Conservation (phyloP, 2,329 filamentous ascomycete genomes). For the Cladosporium sp. region DNA sequence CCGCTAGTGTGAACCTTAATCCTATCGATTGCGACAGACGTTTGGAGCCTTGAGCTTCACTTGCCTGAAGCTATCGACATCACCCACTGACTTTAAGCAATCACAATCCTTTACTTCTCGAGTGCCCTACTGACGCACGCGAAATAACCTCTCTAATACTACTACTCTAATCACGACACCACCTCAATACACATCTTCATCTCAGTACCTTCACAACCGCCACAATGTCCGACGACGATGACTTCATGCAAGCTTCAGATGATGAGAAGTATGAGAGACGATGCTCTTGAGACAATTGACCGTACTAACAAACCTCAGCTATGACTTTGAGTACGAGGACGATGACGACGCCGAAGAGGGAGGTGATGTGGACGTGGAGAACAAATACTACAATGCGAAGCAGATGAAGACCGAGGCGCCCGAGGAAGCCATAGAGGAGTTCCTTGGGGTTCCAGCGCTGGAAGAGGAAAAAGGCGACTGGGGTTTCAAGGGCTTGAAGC, state of each 20-base stretch:
- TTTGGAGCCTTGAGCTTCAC: not conserved
- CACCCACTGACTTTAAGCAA: no score
- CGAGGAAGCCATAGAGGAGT: slow-evolving; percentile 85
- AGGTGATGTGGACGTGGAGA: slow-evolving; percentile 92
- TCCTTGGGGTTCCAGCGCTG: slow-evolving; percentile 77
- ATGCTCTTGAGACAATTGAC: not conserved
- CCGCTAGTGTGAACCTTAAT: not conserved
- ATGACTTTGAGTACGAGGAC: slow-evolving; percentile 97
- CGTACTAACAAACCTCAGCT: slow-evolving; percentile 48
- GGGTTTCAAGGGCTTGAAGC: slow-evolving; percentile 98
- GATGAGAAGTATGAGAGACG: slow-evolving; percentile 65
- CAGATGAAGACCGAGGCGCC: slow-evolving; percentile 87
- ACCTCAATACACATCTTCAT: not conserved
- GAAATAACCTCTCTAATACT: no score
- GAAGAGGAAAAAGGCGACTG: slow-evolving; percentile 94
- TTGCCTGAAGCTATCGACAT: no score
- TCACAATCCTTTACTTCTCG: no score
- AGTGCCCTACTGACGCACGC: no score
- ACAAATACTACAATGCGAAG: slow-evolving; percentile 99
- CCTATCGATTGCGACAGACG: not conserved
- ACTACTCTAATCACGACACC: slow-evolving; percentile 2
- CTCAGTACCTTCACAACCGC: slow-evolving; percentile 13
- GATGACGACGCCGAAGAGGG: slow-evolving; percentile 85
- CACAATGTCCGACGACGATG: slow-evolving; percentile 77
- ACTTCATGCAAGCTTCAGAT: slow-evolving; percentile 91